Evolutionary conservation across 176 grass and related monocot species (phyloP), one percentile per base, ranked within the genome.

Genomic region (Hsuehochloa calcarea): DNA sequence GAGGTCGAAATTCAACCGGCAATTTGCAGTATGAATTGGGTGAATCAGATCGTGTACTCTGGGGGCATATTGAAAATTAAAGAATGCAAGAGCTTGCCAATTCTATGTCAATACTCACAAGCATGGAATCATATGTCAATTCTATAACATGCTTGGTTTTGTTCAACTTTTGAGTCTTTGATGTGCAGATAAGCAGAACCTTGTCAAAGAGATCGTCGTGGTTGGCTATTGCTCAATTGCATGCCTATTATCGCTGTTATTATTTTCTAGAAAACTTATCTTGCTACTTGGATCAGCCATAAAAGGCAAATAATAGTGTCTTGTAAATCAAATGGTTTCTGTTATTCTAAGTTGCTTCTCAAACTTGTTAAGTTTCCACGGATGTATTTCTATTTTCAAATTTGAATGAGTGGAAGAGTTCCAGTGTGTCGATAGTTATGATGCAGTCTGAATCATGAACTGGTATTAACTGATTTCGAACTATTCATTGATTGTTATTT

Each of bases 401-500:
- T 56, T 56, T 22, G 52, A 3, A 56, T 3, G 6, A 22, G 7
- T 56, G 52, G 19, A 56, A 22, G 22, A 22, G 8, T 56, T 22
- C 52, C 52, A 22, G 7, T 9, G 8, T 22, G 20, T 56, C 8
- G 8, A 41, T 49, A 49, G 45, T 49, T 72, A 17, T 2, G 23
- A 15, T 72, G 17, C 7, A 34, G 12, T 34, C 12, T 65, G 27
- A 16, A 72, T 72, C 23, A 72, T 17, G 23, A 29, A 29, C 44
- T 43, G 72, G 22, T 29, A 23, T 67, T 66, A 44, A 56, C 72
- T 85, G 62, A 80, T 74, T 74, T 74, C 9, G 3, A 75, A 0
- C 41, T 44, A 45, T 55, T 3, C 58, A 65, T 65, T 43, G 25
- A 15, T 41, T 85, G 37, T 59, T 87, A 70, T 88, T 66, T 74